Base-by-base conservation (phyloP, 2,329 filamentous ascomycete genomes). In the Tolypocladium guangdongense region DNA sequence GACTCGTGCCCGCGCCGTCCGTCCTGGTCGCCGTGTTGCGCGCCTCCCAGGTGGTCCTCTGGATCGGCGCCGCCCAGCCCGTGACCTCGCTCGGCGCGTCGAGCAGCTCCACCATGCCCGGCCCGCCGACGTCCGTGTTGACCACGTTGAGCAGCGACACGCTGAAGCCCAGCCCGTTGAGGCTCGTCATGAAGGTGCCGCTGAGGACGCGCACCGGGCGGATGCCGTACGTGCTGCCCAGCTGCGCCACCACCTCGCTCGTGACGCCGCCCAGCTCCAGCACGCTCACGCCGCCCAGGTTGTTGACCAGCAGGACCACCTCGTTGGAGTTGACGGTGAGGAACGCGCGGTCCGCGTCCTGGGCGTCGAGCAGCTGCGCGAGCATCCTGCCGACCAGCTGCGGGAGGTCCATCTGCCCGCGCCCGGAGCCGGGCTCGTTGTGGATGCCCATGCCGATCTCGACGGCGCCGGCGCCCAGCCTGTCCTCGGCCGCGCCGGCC, bases 371-470 rank as follows among this genome's bases (percentile, higher is more conserved):
- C 63, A 88, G 77, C 69, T 88, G 84, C 52, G 73, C 71, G 45
- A 91, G 73, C 86, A 91, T 89, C 54, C 73, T 82, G 61, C 73
- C 72, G 32, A 85, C 78, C 32, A 85, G 70, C 55, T 72, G 72
- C 14, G 76, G 75, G 54, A 84, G 68, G 55, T 74, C 72, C n/a
- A 78, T 69, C 58, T 71, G 74, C 41, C 73, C 75, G 33, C 78
- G 70, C 7, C 74, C 76, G 5, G 76, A 82, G 3, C 81, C 81
- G 0, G 80, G 71, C 66, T 87, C 84, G 61, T 89, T 89, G 66
- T 90, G 86, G 59, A 89, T 89, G 14, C 87, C 87, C 86, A 90
- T 90, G 32, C 87, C 87, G 49, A 85, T 71, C 67, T 85, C 82
- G 30, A 83, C 78, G 64, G 84, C 78, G 39, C 73, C 78, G 3